phyloP scores from a whole-genome alignment of 2,329 filamentous ascomycete species.

The Colletotrichum sp. region DNA sequence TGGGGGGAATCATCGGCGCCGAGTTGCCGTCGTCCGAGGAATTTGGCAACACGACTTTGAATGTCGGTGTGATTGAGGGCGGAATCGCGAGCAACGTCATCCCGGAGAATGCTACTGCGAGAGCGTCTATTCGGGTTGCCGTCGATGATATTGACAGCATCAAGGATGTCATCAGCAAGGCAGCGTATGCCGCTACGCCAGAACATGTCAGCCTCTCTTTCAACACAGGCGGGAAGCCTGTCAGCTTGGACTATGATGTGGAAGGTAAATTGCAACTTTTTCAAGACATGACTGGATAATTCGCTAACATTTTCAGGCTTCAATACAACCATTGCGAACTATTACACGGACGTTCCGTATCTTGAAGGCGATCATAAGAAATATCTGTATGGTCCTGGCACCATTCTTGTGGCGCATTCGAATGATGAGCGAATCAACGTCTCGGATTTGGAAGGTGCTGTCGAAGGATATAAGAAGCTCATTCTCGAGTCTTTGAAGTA shows the following conservation, averaged over 20 bases:
- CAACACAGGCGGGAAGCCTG: slow-evolving; percentile 72
- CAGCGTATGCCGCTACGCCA: slow-evolving; percentile 56
- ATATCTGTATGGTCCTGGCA: slow-evolving; percentile 72
- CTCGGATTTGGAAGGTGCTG: slow-evolving; percentile 76
- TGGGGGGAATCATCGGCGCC: slow-evolving; percentile 68
- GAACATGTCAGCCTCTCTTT: slow-evolving; percentile 70
- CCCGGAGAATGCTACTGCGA: slow-evolving; percentile 72
- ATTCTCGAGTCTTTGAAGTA: slow-evolving; percentile 58
- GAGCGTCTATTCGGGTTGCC: slow-evolving; percentile 77
- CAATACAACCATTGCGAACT: slow-evolving; percentile 82
- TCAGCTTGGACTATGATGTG: slow-evolving; percentile 81
- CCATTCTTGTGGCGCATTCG: slow-evolving; percentile 86
- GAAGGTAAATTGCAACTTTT: slow-evolving; percentile 55
- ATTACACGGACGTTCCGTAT: slow-evolving; percentile 90
- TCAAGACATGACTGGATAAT: background rate
- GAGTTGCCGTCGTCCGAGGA: slow-evolving; percentile 77
- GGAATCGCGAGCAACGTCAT: slow-evolving; percentile 92
- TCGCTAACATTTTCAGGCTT: slow-evolving; percentile 61
- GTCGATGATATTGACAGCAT: slow-evolving; percentile 70
- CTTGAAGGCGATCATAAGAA: slow-evolving; percentile 70
- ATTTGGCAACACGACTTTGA: slow-evolving; percentile 89
- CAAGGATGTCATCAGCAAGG: slow-evolving; percentile 54
- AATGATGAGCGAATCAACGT: slow-evolving; percentile 82
- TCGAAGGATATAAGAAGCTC: slow-evolving; percentile 78
- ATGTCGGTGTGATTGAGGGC: slow-evolving; percentile 78